These are phyloP conservation scores for Gaeumannomyces sp. DNA, from an alignment of 2,329 filamentous ascomycete genomes.

Conservation along the genomic window DNA sequence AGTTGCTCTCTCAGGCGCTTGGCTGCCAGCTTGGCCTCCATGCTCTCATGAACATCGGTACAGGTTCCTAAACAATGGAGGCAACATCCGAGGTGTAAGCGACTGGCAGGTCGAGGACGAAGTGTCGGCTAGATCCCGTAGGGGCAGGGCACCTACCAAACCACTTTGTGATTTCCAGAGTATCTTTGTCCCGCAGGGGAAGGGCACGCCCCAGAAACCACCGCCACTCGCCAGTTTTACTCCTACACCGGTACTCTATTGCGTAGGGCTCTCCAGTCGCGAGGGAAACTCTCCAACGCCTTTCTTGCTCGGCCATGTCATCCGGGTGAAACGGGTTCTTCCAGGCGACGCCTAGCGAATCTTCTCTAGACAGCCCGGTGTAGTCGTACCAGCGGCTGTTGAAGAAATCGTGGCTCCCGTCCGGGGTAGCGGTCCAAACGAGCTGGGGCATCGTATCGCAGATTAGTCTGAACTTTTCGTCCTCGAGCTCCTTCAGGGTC, in stretches of 20 bases:
- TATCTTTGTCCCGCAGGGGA: constrained; percentile 59
- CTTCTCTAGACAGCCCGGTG: constrained; percentile 58
- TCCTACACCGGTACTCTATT: constrained; percentile 64
- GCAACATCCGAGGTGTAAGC: constrained; percentile 6
- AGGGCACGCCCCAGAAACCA: constrained; percentile 74
- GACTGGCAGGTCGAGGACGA: not conserved
- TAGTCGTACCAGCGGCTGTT: constrained; percentile 76
- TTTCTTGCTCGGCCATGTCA: constrained; percentile 50
- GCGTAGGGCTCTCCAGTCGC: constrained; percentile 62
- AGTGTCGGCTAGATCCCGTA: not conserved
- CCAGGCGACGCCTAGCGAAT: constrained; percentile 60
- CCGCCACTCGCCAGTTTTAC: constrained; percentile 62
- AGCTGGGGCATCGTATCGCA: constrained; percentile 67
- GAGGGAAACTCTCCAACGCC: constrained; percentile 57
- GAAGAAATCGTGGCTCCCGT: constrained; percentile 66
- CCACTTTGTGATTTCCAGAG: constrained; percentile 69
- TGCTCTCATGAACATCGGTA: constrained; percentile 71
- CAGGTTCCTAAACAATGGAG: constrained; percentile 47
- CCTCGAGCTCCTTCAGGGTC: constrained; percentile 63
- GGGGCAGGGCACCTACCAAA: constrained; percentile 44
- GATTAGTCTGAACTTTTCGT: constrained; percentile 68
- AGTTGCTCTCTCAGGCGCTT: constrained; percentile 64
- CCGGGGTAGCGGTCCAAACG: constrained; percentile 66
- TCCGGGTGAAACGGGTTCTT: constrained; percentile 62
- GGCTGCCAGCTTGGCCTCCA: constrained; percentile 60